A percentile compares a stretch with the other conserved stretches of the same genome.
phyloP scores from a whole-genome alignment of 495 filamentous ascomycete genomes.

The Penicillium arizonense region DNA sequence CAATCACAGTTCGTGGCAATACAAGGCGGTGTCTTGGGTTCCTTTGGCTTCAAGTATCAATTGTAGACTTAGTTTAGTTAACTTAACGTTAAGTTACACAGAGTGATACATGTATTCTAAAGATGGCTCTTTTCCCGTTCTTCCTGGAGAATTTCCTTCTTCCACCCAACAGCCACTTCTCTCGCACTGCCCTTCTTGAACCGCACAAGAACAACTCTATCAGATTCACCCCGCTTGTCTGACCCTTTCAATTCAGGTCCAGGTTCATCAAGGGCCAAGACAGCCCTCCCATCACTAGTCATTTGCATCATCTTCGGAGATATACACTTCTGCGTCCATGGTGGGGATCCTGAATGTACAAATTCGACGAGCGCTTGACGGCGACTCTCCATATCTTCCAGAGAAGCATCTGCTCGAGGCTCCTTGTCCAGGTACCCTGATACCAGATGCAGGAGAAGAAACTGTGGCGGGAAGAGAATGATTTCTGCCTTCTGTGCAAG shows the following conservation, averaged over 20 bases:
- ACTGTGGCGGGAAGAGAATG: slow-evolving; percentile 88
- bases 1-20: slow-evolving; percentile 23
- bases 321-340: slow-evolving; percentile 80
- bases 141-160: slow-evolving; percentile 45
- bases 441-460: slow-evolving; percentile 69
- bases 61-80: background rate
- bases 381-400: slow-evolving; percentile 43
- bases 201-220: slow-evolving; percentile 69
- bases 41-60: background rate
- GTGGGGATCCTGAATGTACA: slow-evolving; percentile 50
- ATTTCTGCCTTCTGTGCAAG: slow-evolving; percentile 62
- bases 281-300: slow-evolving; percentile 54
- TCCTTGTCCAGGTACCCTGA: slow-evolving; percentile 56
- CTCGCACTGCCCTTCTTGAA: slow-evolving; percentile 58
- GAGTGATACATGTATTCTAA: slow-evolving; percentile 13
- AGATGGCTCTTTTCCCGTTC: slow-evolving; percentile 29
- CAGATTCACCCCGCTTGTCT: slow-evolving; percentile 63
- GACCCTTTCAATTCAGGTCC: slow-evolving; percentile 66
- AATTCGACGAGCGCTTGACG: slow-evolving; percentile 59
- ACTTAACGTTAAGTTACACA: background rate
- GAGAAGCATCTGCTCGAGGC: slow-evolving; percentile 26
- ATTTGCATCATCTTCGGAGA: slow-evolving; percentile 60
- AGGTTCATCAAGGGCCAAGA: slow-evolving; percentile 68
- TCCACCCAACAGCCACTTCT: slow-evolving; percentile 53
- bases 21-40: background rate